Evolutionary conservation across 2,329 filamentous ascomycete species (phyloP).

Genomic region (Colletotrichum sp.): DNA sequence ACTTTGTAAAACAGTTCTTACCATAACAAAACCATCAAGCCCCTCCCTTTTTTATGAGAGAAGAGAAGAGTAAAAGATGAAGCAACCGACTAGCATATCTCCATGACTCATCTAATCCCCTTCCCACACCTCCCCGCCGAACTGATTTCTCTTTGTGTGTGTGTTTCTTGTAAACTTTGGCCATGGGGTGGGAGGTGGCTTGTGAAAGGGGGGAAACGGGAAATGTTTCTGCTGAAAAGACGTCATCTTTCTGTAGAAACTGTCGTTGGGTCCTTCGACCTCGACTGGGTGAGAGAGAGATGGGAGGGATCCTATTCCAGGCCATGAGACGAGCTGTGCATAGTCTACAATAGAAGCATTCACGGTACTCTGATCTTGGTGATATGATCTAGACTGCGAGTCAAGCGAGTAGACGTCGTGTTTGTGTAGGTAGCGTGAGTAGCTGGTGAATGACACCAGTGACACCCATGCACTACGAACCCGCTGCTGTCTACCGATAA

Average conservation of each 20-base stretch:
- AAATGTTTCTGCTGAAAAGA: neutral
- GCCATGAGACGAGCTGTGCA: constrained; percentile 3
- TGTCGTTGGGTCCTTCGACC: neutral
- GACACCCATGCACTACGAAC: neutral
- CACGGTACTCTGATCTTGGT: neutral
- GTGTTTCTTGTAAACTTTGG: constrained; percentile 17
- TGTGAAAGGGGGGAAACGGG: neutral
- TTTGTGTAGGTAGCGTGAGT: neutral
- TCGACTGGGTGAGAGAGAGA: neutral
- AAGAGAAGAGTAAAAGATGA: neutral
- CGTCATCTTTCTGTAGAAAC: neutral
- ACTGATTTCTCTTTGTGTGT: constrained; percentile 8
- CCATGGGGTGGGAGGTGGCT: neutral
- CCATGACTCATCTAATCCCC: neutral
- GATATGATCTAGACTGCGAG: neutral
- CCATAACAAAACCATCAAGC: neutral
- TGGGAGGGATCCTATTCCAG: neutral
- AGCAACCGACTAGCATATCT: constrained; percentile 5
- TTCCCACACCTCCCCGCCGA: neutral
- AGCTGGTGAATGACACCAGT: neutral
- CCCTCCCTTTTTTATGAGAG: neutral
- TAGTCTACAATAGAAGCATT: constrained; percentile 21
- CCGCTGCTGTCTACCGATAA: neutral
- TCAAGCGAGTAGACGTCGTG: neutral
- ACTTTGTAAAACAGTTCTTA: constrained; percentile 75